These are phyloP conservation scores for Aristolochia californica DNA, from an alignment of 164 flowering plant genomes.

Conservation along the genomic window DNA sequence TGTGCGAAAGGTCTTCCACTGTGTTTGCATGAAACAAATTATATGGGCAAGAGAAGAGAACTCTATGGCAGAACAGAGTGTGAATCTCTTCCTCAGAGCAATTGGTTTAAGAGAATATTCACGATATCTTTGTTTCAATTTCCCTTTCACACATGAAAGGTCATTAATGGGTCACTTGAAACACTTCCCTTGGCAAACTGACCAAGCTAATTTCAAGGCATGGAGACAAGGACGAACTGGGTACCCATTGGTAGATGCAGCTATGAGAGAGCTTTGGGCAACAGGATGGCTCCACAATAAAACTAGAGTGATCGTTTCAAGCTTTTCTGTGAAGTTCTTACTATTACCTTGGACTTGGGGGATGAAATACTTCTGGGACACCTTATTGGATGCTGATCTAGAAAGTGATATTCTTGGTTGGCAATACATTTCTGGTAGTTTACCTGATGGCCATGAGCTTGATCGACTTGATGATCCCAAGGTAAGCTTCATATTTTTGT, in stretches of 20 bases:
- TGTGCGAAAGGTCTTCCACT: constrained; percentile 59
- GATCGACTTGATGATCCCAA: constrained; percentile 70
- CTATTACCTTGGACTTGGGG: constrained; percentile 98
- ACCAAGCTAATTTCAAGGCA: constrained; percentile 51
- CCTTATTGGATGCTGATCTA: constrained; percentile 85
- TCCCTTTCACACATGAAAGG: constrained; percentile 80
- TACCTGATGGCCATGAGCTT: constrained; percentile 94
- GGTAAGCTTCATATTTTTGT: constrained; percentile 24
- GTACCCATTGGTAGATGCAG: constrained; percentile 91
- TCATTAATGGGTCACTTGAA: constrained; percentile 51
- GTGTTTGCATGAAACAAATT: constrained; percentile 54
- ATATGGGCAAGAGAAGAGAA: constrained; percentile 54
- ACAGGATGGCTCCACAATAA: constrained; percentile 91
- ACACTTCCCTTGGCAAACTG: constrained; percentile 64
- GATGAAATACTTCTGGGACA: constrained; percentile 98
- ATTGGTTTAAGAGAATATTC: constrained; percentile 87
- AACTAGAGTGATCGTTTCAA: constrained; percentile 70
- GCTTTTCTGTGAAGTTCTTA: constrained; percentile 73
- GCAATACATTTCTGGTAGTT: constrained; percentile 95
- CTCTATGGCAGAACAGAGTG: constrained; percentile 44
- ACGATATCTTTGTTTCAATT: constrained; percentile 86
- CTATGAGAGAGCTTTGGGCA: constrained; percentile 98
- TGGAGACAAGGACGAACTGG: constrained; percentile 96
- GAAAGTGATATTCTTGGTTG: constrained; percentile 93
- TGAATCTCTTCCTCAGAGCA: constrained; percentile 48